Percentiles rank a stretch among this genome's conserved stretches.
Conservation (phyloP, 179 eudicot genomes). For the Nepenthes alata region DNA sequence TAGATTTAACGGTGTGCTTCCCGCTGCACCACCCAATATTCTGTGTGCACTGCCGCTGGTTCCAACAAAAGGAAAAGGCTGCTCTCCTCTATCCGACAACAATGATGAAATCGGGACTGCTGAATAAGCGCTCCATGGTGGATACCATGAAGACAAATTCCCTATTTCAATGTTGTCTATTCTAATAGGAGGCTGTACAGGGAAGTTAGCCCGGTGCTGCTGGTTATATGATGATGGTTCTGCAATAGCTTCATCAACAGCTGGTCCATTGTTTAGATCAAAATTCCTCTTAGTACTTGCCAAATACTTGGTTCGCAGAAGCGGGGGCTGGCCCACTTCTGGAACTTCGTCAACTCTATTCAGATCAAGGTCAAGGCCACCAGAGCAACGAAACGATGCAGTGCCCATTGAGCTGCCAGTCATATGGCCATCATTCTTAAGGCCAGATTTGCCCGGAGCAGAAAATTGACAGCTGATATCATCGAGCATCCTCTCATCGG, state of each 20-base stretch:
- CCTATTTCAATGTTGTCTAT: constrained; percentile 30
- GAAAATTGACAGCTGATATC: constrained; percentile 32
- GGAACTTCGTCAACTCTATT: constrained; percentile 55
- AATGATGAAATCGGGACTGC: constrained; percentile 36
- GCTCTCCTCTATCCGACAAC: constrained; percentile 48
- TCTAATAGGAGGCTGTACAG: constrained; percentile 33
- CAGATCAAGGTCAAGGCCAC: constrained; percentile 70
- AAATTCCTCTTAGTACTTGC: constrained; percentile 46
- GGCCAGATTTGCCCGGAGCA: constrained; percentile 6
- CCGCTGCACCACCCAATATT: constrained; percentile 31
- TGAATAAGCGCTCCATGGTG: constrained; percentile 38
- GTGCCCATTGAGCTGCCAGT: neutral
- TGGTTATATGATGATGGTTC: constrained; percentile 18
- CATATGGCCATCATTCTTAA: neutral
- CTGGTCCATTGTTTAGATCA: constrained; percentile 81
- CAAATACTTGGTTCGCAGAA: constrained; percentile 14
- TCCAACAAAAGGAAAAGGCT: constrained; percentile 36
- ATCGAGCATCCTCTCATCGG: constrained; percentile 53
- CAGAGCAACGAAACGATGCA: constrained; percentile 18
- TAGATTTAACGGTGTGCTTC: constrained; percentile 29
- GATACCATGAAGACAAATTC: constrained; percentile 53
- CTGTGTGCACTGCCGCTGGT: constrained; percentile 38
- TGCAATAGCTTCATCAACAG: constrained; percentile 33
- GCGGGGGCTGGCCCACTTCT: constrained; percentile 28
- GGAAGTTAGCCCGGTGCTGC: constrained; percentile 17